Base-by-base conservation (phyloP, 768 basidiomycete species). In the Leccinellum rugosiceps region DNA sequence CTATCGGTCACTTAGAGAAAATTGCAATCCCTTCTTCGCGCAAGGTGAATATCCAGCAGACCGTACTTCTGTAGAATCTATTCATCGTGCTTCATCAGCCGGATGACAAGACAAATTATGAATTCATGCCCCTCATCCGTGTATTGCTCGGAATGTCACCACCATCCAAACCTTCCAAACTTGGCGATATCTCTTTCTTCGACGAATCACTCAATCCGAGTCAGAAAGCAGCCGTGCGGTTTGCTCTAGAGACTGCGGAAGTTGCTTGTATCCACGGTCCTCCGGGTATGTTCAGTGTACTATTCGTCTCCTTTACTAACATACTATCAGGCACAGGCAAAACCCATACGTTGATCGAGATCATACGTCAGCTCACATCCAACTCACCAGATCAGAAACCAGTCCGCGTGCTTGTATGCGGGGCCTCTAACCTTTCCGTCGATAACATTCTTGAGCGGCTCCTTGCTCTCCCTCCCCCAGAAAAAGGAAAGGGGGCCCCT, bases 191-290 rank as follows among this genome's bases (percentile, higher is more conserved):
- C 21, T 63, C 73, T 3, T 96, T 88, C 73, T 90, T 91, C 60
- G 92, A 97, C 63, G 71, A 78, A 0, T 80, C 76, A 1, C 76
- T 98, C 54, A 98, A 99, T 68, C 73, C 78, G 1, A 92, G 90
- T 63, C 97, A 99, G 68, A 86, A 86, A 68, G 78, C 82, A 13
- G 96, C 95, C 1, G 84, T 98, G 31, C 77, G 73, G 52, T 94
- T 97, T 66, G 87, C 88, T n/a, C 72, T 99, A 6, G 83, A 83
- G 59, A 84, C 90, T 0, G 79, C 82, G 5, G 88, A 96, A 68
- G 82, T 98, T 0, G 92, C 92, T 1, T 92, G 93, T 63, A 94
- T 99, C 25, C 95, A 98, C 66, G 97, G 97, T 0, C 97, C 97
- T n/a, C 97, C 97, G 58, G 96, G 96, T 83, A 67, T 6, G 32